Evolutionary conservation across 2,329 filamentous ascomycete genomes (phyloP).

Genomic region (Cladosporium sp.): DNA sequence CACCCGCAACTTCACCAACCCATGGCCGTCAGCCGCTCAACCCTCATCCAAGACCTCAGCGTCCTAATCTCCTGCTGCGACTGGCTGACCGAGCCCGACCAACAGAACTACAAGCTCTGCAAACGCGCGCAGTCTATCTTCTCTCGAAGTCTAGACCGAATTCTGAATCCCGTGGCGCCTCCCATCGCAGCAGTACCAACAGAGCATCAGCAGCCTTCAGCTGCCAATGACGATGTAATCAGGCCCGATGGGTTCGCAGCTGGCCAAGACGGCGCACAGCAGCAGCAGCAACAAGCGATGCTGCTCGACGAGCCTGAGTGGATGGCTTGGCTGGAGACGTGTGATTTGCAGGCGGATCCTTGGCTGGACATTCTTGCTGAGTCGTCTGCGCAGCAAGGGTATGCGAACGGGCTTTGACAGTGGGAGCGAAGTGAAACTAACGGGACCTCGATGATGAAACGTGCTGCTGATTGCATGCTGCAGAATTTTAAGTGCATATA

Average conservation of each 20-base stretch:
- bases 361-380: constrained; percentile 9
- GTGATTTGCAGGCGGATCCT: constrained; percentile 12
- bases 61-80: constrained; percentile 14
- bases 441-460: too few species aligned
- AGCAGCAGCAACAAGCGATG: neutral
- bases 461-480: too few species aligned
- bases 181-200: neutral
- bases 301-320: constrained; percentile 7
- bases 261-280: too few species aligned
- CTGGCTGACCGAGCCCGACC: constrained; percentile 5
- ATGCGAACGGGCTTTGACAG: neutral
- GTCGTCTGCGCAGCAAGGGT: neutral
- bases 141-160: constrained; percentile 9
- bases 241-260: neutral
- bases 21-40: neutral
- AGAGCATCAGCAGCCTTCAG: neutral
- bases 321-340: constrained; percentile 10
- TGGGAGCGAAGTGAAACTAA: neutral
- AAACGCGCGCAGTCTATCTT: constrained; percentile 14
- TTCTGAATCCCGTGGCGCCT: constrained; percentile 3
- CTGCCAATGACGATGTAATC: neutral
- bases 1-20: neutral
- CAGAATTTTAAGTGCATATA: too few species aligned
- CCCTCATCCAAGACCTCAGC: constrained; percentile 11
- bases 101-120: constrained; percentile 12